phyloP scores from a whole-genome alignment of 352 stramenopile species.

The Phytophthora ohioensis region DNA sequence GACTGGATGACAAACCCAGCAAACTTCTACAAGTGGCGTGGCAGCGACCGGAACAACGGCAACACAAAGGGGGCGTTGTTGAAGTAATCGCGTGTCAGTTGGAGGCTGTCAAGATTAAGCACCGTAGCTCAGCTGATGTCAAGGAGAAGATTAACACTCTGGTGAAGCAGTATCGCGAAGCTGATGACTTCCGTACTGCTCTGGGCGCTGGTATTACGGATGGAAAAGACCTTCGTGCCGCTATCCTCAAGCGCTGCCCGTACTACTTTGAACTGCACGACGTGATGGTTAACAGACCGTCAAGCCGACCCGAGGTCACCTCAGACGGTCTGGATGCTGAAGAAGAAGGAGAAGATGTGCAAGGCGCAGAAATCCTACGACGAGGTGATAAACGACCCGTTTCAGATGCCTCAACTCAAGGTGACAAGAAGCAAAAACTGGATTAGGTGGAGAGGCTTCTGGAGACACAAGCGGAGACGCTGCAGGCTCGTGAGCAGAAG shows the following conservation, averaged over 20 bases:
- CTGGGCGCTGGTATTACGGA: background rate
- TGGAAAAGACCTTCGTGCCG: background rate
- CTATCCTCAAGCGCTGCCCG: background rate
- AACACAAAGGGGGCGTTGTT: background rate
- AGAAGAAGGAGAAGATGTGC: background rate
- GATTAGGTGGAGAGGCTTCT: background rate
- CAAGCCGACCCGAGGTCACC: background rate
- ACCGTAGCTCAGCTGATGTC: background rate
- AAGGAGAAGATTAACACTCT: background rate
- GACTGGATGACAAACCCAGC: background rate
- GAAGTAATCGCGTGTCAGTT: background rate
- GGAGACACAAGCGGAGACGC: background rate
- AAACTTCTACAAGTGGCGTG: background rate
- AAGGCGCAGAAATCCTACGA: background rate
- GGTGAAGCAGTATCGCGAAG: background rate
- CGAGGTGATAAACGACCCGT: background rate
- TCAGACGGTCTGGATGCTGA: background rate
- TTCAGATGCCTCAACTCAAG: too few relatives aligned
- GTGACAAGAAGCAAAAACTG: background rate
- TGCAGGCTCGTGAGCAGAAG: background rate
- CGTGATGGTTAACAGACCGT: background rate
- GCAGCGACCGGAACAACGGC: too few relatives aligned
- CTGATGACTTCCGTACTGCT: background rate
- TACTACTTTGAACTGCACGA: constrained; percentile 1
- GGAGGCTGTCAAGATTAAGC: background rate